phyloP scores from a whole-genome alignment of 2,329 filamentous ascomycete genomes.

The Berkeleyomyces rouxiae region DNA sequence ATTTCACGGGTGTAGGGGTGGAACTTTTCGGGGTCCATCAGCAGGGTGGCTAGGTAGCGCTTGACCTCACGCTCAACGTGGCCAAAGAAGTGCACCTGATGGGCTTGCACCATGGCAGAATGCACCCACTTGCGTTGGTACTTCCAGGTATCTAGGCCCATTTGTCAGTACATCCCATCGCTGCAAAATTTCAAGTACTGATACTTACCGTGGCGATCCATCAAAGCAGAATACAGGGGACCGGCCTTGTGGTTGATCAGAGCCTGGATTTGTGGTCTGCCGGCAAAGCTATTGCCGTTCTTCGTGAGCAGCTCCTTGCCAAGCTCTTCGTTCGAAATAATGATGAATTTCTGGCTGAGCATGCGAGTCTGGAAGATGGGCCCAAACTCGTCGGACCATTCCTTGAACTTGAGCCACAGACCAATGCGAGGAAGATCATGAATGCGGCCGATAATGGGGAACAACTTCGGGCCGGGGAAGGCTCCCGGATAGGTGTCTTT shows the following conservation, averaged over 20 bases:
- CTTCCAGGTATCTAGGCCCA: constrained; percentile 28
- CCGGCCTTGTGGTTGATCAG: constrained; percentile 33
- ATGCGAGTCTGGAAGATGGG: constrained; percentile 29
- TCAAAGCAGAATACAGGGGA: constrained; percentile 31
- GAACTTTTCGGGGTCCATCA: constrained; percentile 30
- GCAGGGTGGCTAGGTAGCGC: constrained; percentile 28
- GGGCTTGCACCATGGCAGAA: constrained; percentile 28
- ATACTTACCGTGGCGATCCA: constrained; percentile 31
- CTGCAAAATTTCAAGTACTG: too few species aligned
- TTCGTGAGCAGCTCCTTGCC: constrained; percentile 33
- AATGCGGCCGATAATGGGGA: constrained; percentile 31
- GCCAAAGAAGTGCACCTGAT: constrained; percentile 29
- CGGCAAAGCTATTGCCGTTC: constrained; percentile 33
- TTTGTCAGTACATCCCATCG: not conserved
- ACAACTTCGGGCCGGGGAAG: constrained; percentile 31
- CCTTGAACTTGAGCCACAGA: constrained; percentile 35
- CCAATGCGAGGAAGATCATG: constrained; percentile 31
- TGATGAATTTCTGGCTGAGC: constrained; percentile 25
- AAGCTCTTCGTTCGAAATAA: constrained; percentile 32
- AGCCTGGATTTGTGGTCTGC: constrained; percentile 32
- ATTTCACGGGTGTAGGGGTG: constrained; percentile 30
- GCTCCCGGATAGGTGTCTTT: constrained; percentile 18
- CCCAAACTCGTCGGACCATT: constrained; percentile 28
- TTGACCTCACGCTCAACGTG: constrained; percentile 31
- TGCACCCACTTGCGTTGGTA: constrained; percentile 35